Evolutionary conservation across 768 basidiomycete species (phyloP).

Genomic region (Cystobasidium onofrii): DNA sequence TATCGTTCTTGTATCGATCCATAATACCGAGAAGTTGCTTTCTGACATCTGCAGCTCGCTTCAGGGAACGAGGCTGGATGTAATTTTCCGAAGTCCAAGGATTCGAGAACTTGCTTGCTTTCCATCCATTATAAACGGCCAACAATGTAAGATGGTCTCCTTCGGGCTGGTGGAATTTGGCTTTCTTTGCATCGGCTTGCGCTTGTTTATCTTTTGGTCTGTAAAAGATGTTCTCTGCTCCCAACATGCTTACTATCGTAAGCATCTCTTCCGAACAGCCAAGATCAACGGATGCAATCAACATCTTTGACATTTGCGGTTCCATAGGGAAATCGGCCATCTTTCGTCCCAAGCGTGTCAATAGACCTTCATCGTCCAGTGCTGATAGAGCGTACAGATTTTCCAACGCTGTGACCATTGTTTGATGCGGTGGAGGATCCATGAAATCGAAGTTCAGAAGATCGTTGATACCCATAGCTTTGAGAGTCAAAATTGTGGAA

Average conservation of each 20-base stretch:
- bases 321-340: slow-evolving; percentile 99
- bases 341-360: slow-evolving; percentile 89
- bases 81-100: slow-evolving; percentile 97
- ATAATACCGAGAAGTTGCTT: slow-evolving; percentile 97
- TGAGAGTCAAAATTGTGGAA: slow-evolving; percentile 83
- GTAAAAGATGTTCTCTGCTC: slow-evolving; percentile 86
- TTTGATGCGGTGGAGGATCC: slow-evolving; percentile 95
- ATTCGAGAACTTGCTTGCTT: slow-evolving; percentile 76
- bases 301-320: slow-evolving; percentile 89
- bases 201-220: slow-evolving; percentile 99
- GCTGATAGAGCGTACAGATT: slow-evolving; percentile 90
- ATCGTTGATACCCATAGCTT: slow-evolving; percentile 99
- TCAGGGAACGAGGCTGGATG: slow-evolving; percentile 94
- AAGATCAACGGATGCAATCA: slow-evolving; percentile 92
- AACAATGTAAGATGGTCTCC: slow-evolving; percentile 86
- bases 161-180: slow-evolving; percentile 98
- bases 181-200: slow-evolving; percentile 98
- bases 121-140: slow-evolving; percentile 98
- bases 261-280: slow-evolving; percentile 97
- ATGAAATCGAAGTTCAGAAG: slow-evolving; percentile 97
- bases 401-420: slow-evolving; percentile 92
- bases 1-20: slow-evolving; percentile 96
- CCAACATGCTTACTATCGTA: slow-evolving; percentile 94
- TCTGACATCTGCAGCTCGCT: slow-evolving; percentile 90
- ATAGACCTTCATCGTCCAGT: slow-evolving; percentile 87